These are phyloP conservation scores for Blastomyces gilchristii DNA, from an alignment of 2,329 filamentous ascomycete genomes.

Conservation along the genomic window DNA sequence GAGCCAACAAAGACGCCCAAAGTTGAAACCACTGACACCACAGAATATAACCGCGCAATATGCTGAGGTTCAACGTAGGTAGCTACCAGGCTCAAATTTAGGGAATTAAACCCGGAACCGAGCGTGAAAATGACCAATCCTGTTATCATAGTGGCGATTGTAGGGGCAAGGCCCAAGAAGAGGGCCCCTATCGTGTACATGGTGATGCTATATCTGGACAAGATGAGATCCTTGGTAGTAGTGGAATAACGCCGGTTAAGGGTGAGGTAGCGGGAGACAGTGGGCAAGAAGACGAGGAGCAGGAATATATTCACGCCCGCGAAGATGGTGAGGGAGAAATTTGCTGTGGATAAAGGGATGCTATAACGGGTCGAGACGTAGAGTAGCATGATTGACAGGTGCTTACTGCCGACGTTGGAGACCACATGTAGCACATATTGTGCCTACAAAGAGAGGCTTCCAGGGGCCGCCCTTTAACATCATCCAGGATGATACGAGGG, in stretches of 20 bases:
- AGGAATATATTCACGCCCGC: conserved; percentile 40
- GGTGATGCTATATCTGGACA: conserved; percentile 38
- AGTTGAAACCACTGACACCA: conserved; percentile 41
- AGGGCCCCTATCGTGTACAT: conserved; percentile 37
- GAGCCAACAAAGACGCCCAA: conserved; percentile 40
- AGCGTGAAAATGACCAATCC: conserved; percentile 40
- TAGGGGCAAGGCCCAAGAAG: conserved; percentile 38
- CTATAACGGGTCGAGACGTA: conserved; percentile 44
- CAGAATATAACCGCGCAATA: conserved; percentile 40
- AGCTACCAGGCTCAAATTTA: conserved; percentile 40
- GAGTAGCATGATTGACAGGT: conserved; percentile 39
- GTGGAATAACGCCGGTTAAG: conserved; percentile 20
- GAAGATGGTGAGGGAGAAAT: conserved; percentile 38
- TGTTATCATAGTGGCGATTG: conserved; percentile 34
- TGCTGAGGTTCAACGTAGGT: conserved; percentile 40
- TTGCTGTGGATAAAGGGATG: conserved; percentile 38
- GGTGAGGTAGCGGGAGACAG: conserved; percentile 30
- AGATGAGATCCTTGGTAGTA: conserved; percentile 37
- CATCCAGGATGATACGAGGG: conserved; percentile 31
- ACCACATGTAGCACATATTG: conserved; percentile 25
- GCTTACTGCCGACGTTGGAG: conserved; percentile 39
- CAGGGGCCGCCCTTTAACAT: conserved; percentile 32
- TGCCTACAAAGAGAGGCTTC: conserved; percentile 32
- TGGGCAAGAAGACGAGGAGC: conserved; percentile 38
- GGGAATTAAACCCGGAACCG: conserved; percentile 39